These are phyloP conservation scores for Imleria badia DNA, from an alignment of 768 basidiomycete species.

Conservation along the genomic window DNA sequence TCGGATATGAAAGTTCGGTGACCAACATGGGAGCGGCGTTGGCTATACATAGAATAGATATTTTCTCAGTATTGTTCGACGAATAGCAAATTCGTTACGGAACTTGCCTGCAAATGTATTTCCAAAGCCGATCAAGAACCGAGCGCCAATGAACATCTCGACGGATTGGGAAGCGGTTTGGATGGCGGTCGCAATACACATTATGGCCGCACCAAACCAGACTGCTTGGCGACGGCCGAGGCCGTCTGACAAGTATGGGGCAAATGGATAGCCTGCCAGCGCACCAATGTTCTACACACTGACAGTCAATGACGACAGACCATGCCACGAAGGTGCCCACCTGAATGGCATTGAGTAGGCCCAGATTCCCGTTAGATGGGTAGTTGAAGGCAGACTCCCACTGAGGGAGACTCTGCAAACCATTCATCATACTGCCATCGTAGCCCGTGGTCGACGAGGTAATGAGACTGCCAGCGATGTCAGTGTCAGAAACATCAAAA, in stretches of 20 bases:
- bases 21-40: conserved; percentile 81
- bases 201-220: conserved; percentile 65
- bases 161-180: conserved; percentile 70
- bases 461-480: conserved; percentile 47
- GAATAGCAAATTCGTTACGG: background rate
- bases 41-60: conserved; percentile 23
- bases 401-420: conserved; percentile 66
- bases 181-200: conserved; percentile 64
- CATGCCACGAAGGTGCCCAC: conserved; percentile 27
- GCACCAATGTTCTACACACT: conserved; percentile 61
- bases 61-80: background rate
- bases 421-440: conserved; percentile 80
- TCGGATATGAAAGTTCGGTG: conserved; percentile 80
- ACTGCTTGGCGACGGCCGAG: conserved; percentile 66
- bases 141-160: conserved; percentile 81
- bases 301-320: background rate
- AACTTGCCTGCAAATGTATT: conserved; percentile 62
- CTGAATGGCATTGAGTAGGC: conserved; percentile 74
- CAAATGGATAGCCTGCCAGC: conserved; percentile 66
- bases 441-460: conserved; percentile 76
- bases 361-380: conserved; percentile 57
- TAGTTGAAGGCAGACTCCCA: conserved; percentile 62
- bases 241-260: conserved; percentile 69
- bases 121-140: conserved; percentile 76
- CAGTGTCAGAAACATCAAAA: background rate